These are phyloP conservation scores for Penicillium occitanis DNA, from an alignment of 2,329 filamentous ascomycete genomes.

Conservation along the genomic window DNA sequence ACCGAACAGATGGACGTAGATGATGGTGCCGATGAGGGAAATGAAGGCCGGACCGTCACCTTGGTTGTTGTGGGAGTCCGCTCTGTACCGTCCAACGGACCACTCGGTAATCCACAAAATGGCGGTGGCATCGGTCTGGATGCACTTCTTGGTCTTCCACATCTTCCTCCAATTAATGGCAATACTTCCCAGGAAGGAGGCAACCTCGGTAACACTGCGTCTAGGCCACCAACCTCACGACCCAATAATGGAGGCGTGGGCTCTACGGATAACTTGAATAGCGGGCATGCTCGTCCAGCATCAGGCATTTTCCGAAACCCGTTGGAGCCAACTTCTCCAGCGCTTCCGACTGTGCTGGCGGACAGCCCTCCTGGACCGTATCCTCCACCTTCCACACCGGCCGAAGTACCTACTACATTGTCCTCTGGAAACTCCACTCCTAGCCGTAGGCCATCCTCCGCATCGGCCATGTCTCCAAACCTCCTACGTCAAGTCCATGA, in stretches of 20 bases:
- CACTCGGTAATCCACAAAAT: slow-evolving; percentile 46
- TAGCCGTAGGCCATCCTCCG: slow-evolving; percentile 48
- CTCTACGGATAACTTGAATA: slow-evolving; percentile 54
- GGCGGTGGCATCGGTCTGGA: slow-evolving; percentile 45
- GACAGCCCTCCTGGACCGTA: slow-evolving; percentile 59
- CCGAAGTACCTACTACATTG: slow-evolving; percentile 55
- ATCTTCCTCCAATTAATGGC: slow-evolving; percentile 38
- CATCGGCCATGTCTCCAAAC: slow-evolving; percentile 44
- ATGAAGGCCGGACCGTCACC: slow-evolving; percentile 61
- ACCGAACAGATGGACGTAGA: slow-evolving; percentile 43
- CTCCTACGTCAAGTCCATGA: slow-evolving; percentile 42
- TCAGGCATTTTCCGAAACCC: slow-evolving; percentile 31
- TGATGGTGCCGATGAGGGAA: slow-evolving; percentile 31
- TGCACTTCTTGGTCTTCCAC: slow-evolving; percentile 48
- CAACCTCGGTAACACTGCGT: slow-evolving; percentile 52
- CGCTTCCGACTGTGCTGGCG: slow-evolving; percentile 48
- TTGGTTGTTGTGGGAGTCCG: slow-evolving; percentile 69
- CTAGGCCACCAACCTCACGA: slow-evolving; percentile 55
- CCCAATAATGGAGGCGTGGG: slow-evolving; percentile 56
- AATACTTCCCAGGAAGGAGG: slow-evolving; percentile 44
- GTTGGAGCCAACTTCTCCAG: slow-evolving; percentile 32
- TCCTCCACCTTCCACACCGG: slow-evolving; percentile 64
- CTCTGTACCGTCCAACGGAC: slow-evolving; percentile 58
- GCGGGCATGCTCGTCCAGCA: slow-evolving; percentile 43
- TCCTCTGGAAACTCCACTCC: slow-evolving; percentile 55